Conservation (phyloP, 352 stramenopile genomes). For the Pythium coloratum region DNA sequence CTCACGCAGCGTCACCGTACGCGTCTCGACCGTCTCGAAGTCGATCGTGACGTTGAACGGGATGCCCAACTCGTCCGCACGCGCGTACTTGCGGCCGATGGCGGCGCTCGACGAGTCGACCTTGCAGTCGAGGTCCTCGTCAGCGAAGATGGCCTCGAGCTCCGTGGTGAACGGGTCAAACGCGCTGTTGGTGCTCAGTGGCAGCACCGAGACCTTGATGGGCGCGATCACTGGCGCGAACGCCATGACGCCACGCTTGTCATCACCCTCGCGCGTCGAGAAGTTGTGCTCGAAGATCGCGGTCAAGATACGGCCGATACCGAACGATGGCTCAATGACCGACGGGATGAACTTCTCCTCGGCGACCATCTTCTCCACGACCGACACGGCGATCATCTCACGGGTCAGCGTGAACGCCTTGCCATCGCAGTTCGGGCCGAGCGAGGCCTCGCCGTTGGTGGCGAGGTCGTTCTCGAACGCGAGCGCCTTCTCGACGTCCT, state of each 20-base stretch:
- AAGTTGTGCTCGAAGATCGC: conserved; percentile 99
- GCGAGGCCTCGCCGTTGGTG: conserved; percentile 82
- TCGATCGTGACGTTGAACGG: conserved; percentile 99
- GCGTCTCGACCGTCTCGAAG: conserved; percentile 93
- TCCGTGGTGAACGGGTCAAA: conserved; percentile 85
- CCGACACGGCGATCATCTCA: conserved; percentile 95
- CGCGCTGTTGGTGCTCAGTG: conserved; percentile 86
- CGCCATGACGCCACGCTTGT: conserved; percentile 97
- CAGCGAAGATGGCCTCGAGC: conserved; percentile 69
- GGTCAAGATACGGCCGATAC: conserved; percentile 98
- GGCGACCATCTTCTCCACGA: conserved; percentile 95
- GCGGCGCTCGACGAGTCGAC: conserved; percentile 95
- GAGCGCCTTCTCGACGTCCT: conserved; percentile 85
- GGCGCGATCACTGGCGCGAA: conserved; percentile 97
- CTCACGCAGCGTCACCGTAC: conserved; percentile 97
- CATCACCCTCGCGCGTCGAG: conserved; percentile 94
- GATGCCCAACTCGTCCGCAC: conserved; percentile 97
- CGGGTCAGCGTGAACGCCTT: conserved; percentile 92
- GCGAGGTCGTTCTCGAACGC: conserved; percentile 92
- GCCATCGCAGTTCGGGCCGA: conserved; percentile 87
- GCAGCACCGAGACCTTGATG: conserved; percentile 98
- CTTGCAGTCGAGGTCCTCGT: conserved; percentile 84
- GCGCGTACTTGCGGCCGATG: conserved; percentile 96
- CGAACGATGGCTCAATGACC: conserved; percentile 99
- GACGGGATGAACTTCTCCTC: conserved; percentile 98